Evolutionary conservation across 768 basidiomycete genomes (phyloP).

Genomic region (Suillus decipiens): DNA sequence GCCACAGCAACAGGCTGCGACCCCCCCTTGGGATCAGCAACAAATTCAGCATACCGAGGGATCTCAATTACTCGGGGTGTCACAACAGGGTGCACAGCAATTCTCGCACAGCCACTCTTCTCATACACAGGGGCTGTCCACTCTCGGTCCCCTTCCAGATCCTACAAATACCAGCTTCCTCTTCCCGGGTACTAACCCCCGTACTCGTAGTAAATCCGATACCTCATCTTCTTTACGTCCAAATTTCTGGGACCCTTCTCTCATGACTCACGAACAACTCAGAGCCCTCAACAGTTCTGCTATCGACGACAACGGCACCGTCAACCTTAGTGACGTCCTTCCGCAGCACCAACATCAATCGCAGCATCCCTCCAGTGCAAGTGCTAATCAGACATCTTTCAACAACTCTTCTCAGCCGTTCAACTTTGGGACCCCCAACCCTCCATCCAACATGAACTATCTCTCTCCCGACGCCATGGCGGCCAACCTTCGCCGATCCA

Average conservation of each 20-base stretch:
- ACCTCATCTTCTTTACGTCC: slow-evolving; percentile 50
- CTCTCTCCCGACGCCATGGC: slow-evolving; percentile 36
- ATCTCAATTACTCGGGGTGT: slow-evolving; percentile 30
- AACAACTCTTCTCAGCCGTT: slow-evolving; percentile 32
- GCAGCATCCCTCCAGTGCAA: slow-evolving; percentile 27
- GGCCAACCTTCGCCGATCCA: slow-evolving; percentile 47
- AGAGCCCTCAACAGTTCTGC: slow-evolving; percentile 37
- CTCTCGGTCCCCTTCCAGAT: slow-evolving; percentile 33
- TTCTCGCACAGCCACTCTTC: slow-evolving; percentile 38
- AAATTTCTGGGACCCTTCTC: slow-evolving; percentile 50
- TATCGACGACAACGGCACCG: slow-evolving; percentile 37
- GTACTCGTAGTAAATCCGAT: slow-evolving; percentile 62
- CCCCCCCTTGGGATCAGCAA: slow-evolving; percentile 37
- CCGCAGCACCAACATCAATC: slow-evolving; percentile 32
- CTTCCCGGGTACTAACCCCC: slow-evolving; percentile 39
- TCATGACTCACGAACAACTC: slow-evolving; percentile 40
- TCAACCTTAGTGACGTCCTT: slow-evolving; percentile 31
- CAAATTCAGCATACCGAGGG: slow-evolving; percentile 38
- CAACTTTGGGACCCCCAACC: slow-evolving; percentile 31
- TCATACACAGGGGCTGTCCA: slow-evolving; percentile 38
- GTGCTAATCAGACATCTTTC: slow-evolving; percentile 30
- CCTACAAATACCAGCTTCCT: slow-evolving; percentile 40
- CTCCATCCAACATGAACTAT: slow-evolving; percentile 42
- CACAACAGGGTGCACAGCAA: slow-evolving; percentile 31
- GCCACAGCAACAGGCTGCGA: slow-evolving; percentile 35